These are phyloP conservation scores for Arachis stenosperma DNA, from an alignment of 306 rosid genomes.

Conservation along the genomic window DNA sequence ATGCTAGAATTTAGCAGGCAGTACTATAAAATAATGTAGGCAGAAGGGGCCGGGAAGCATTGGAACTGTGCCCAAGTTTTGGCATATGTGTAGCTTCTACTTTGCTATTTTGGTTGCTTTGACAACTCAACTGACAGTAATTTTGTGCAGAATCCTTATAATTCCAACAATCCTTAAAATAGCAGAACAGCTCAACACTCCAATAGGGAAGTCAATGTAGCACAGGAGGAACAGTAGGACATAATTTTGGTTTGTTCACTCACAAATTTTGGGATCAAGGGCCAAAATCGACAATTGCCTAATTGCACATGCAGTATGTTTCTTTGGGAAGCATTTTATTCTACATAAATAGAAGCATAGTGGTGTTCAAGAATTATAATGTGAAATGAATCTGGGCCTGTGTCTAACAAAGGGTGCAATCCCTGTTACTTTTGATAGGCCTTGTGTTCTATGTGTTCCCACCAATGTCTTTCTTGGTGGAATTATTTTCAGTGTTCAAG, in stretches of 20 bases:
- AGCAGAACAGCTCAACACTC: conserved; percentile 13
- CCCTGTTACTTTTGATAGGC: neutral
- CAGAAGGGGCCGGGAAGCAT: neutral
- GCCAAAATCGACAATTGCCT: neutral
- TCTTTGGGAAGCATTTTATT: neutral
- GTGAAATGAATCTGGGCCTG: neutral
- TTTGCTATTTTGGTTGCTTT: conserved; percentile 5
- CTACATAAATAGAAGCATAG: neutral
- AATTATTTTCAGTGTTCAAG: neutral
- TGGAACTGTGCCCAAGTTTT: conserved; percentile 8
- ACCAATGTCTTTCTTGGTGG: neutral
- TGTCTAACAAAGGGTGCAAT: too few species aligned
- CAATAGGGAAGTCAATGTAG: conserved; percentile 22
- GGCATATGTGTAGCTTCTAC: neutral
- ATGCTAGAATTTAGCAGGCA: neutral
- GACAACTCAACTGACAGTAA: neutral
- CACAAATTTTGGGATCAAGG: neutral
- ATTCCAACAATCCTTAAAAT: neutral
- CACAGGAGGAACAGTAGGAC: conserved; percentile 3
- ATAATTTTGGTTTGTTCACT: neutral
- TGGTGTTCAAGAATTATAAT: neutral
- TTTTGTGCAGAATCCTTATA: conserved; percentile 34
- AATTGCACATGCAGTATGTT: neutral
- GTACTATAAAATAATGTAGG: neutral
- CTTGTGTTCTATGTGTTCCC: neutral